A percentile compares a stretch with the other conserved stretches of the same genome.
phyloP scores from a whole-genome alignment of 1,284 basidiomycete species.

The Flammula alnicola region DNA sequence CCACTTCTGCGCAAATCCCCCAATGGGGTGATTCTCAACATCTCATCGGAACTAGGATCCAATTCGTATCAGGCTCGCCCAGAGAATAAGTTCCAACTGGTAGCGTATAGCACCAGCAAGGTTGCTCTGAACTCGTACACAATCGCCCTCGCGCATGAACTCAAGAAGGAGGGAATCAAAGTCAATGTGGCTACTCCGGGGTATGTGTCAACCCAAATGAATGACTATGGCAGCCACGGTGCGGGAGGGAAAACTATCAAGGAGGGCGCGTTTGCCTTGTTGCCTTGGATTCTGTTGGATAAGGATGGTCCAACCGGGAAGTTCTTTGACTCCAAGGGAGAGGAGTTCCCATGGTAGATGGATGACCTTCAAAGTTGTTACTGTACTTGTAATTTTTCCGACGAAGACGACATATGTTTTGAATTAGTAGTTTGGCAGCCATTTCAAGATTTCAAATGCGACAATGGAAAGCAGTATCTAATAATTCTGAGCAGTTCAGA shows the following conservation, averaged over 20 bases:
- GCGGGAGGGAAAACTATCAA: background rate
- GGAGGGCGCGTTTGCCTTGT: background rate
- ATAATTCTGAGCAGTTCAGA: too few relatives aligned
- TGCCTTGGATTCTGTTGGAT: background rate
- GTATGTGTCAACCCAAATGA: constrained; percentile 27
- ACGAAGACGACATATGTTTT: too few relatives aligned
- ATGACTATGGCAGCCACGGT: background rate
- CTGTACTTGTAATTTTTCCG: too few relatives aligned
- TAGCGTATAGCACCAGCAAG: constrained; percentile 1
- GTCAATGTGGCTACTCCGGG: constrained; percentile 66
- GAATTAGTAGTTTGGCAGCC: too few relatives aligned
- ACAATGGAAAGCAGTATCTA: too few relatives aligned
- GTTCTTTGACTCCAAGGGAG: constrained; percentile 2
- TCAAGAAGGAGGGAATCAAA: constrained; percentile 65
- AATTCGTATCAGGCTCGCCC: constrained; percentile 45
- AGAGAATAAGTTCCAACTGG: background rate
- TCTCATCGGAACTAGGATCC: constrained; percentile 53
- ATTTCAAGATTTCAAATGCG: too few relatives aligned
- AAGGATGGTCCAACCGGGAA: constrained; percentile 3
- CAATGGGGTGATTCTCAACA: constrained; percentile 17
- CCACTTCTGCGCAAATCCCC: constrained; percentile 20
- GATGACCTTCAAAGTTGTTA: too few relatives aligned
- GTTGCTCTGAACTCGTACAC: constrained; percentile 8
- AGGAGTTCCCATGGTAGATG: constrained; percentile 8
- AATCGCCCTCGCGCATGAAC: constrained; percentile 56